Conservation (phyloP, 2,329 filamentous ascomycete species). For the Lomentospora prolificans region DNA sequence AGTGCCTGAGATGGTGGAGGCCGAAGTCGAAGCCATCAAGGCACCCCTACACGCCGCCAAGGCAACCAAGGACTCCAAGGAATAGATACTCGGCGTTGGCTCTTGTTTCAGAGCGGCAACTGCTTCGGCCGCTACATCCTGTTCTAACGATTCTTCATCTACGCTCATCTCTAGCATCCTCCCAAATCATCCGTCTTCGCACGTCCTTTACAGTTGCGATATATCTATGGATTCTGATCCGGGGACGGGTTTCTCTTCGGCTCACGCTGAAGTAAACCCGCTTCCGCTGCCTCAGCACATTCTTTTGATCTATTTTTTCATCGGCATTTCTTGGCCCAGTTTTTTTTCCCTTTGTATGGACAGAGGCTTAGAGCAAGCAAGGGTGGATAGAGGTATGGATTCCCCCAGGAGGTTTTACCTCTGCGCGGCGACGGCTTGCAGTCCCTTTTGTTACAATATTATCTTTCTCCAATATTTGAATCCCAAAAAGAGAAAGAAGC, state of each 20-base stretch:
- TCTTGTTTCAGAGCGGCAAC: too few species aligned
- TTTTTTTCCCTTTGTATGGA: not conserved
- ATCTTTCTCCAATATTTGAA: not conserved
- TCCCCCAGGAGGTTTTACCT: not conserved
- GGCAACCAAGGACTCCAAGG: slow-evolving; percentile 14
- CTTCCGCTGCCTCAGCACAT: not conserved
- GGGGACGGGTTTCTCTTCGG: too few species aligned
- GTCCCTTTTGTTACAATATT: not conserved
- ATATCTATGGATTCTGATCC: too few species aligned
- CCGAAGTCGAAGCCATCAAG: slow-evolving; percentile 17
- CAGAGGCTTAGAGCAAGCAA: not conserved
- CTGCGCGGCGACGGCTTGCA: not conserved
- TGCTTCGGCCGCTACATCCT: too few species aligned
- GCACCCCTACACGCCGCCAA: slow-evolving; percentile 12
- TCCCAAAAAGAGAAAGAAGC: not conserved
- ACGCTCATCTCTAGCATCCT: not conserved
- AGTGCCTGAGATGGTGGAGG: slow-evolving; percentile 12
- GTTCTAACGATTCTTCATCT: too few species aligned
- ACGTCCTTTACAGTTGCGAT: too few species aligned
- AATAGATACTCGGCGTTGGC: slow-evolving; percentile 9
- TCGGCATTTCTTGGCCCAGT: slow-evolving; percentile 7
- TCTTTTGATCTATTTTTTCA: not conserved
- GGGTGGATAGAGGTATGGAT: not conserved
- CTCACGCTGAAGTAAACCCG: too few species aligned
- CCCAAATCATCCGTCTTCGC: too few species aligned